Percentiles rank a stretch among this genome's conserved stretches.
phyloP scores from a whole-genome alignment of 2,329 filamentous ascomycete species.

The Monosporascus sp. region DNA sequence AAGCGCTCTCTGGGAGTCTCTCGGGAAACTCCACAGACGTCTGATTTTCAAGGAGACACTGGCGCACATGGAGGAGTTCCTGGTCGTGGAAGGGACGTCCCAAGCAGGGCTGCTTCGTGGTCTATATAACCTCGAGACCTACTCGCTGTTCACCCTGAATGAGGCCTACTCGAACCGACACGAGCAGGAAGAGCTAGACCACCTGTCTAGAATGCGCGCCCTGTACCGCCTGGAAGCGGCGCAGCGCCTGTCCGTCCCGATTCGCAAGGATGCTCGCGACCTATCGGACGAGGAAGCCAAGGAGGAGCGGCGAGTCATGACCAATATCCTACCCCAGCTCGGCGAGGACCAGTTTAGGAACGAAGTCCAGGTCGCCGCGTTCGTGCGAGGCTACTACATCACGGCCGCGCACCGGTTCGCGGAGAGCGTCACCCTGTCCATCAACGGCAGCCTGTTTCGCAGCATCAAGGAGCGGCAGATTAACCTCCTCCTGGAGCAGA shows the following conservation, averaged over 20 bases:
- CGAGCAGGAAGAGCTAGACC: not conserved
- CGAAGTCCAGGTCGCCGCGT: conserved; percentile 56
- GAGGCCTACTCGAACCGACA: conserved; percentile 19
- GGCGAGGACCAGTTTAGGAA: conserved; percentile 48
- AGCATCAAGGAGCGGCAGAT: conserved; percentile 7
- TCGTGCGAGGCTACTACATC: conserved; percentile 61
- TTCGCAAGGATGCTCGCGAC: conserved; percentile 1
- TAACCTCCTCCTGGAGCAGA: conserved; percentile 8
- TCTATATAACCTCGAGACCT: conserved; percentile 45
- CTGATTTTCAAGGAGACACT: conserved; percentile 41
- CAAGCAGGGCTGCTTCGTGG: conserved; percentile 32
- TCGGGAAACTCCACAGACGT: conserved; percentile 38
- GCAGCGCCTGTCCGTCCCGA: conserved; percentile 26
- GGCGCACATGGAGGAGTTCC: conserved; percentile 34
- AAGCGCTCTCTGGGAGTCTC: conserved; percentile 37
- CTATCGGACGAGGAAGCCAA: conserved; percentile 41
- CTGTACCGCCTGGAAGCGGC: conserved; percentile 37
- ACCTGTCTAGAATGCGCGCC: conserved; percentile 39
- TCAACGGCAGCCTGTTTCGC: conserved; percentile 10
- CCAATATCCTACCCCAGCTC: conserved; percentile 37
- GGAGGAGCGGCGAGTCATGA: conserved; percentile 36
- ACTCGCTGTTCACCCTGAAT: conserved; percentile 51
- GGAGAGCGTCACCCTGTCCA: conserved; percentile 35
- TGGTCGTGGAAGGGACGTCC: conserved; percentile 30
- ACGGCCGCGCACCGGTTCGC: conserved; percentile 58